Evolutionary conservation across 805 yeast genomes (phyloP).

Genomic region (Deakozyma indianensis): DNA sequence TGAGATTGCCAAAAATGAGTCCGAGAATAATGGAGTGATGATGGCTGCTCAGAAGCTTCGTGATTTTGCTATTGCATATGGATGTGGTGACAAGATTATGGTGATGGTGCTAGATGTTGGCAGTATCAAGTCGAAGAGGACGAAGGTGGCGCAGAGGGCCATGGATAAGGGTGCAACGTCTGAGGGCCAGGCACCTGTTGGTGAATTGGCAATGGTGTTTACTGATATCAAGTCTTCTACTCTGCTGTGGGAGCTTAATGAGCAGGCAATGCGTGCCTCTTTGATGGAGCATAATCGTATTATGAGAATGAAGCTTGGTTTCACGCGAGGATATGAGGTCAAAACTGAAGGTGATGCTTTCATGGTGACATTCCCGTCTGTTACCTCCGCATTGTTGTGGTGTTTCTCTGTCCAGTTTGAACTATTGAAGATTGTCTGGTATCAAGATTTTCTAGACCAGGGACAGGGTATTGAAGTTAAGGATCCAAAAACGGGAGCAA

Average conservation of each 20-base stretch:
- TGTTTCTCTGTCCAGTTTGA: constrained; percentile 86
- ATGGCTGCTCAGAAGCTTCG: constrained; percentile 84
- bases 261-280: constrained; percentile 83
- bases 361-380: constrained; percentile 92
- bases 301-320: constrained; percentile 85
- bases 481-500: constrained; percentile 39
- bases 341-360: constrained; percentile 99
- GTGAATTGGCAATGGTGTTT: constrained; percentile 88
- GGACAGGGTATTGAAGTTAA: constrained; percentile 72
- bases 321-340: constrained; percentile 95
- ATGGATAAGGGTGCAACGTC: constrained; percentile 22
- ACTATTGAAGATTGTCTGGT: constrained; percentile 82
- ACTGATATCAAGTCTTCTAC: constrained; percentile 96
- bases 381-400: constrained; percentile 84
- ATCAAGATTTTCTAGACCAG: constrained; percentile 72
- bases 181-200: constrained; percentile 69
- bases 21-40: constrained; percentile 50
- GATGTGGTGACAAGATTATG: constrained; percentile 63
- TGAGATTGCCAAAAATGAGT: constrained; percentile 69
- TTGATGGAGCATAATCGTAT: constrained; percentile 86
- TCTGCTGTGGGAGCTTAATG: constrained; percentile 84
- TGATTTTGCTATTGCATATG: constrained; percentile 89
- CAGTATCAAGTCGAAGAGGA: constrained; percentile 3
- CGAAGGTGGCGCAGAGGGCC: neutral
- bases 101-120: constrained; percentile 63